phyloP scores from a whole-genome alignment of 2,329 filamentous ascomycete genomes.

The Penicillium sp. region DNA sequence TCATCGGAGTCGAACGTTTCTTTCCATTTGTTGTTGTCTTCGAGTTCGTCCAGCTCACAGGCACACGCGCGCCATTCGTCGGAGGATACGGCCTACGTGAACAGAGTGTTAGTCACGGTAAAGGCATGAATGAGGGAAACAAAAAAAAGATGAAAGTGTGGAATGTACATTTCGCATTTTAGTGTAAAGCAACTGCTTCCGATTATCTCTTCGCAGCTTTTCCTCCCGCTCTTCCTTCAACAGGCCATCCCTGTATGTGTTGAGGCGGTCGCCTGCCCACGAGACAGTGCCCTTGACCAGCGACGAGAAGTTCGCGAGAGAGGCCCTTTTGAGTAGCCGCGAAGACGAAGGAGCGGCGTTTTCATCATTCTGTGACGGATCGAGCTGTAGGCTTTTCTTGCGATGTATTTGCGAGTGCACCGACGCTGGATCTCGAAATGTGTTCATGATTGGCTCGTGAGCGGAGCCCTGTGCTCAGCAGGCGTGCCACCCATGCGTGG shows the following conservation, averaged over 20 bases:
- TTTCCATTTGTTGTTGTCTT: constrained; percentile 82
- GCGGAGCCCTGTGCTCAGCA: constrained; percentile 25
- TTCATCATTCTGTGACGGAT: background rate
- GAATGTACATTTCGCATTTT: constrained; percentile 61
- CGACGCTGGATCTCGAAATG: constrained; percentile 29
- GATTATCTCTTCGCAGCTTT: constrained; percentile 50
- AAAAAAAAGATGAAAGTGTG: background rate
- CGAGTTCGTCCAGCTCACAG: constrained; percentile 70
- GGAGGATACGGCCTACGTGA: constrained; percentile 60
- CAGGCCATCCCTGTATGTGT: constrained; percentile 50
- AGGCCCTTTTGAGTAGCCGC: constrained; percentile 23
- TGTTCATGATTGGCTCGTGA: constrained; percentile 28
- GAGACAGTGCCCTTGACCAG: constrained; percentile 30
- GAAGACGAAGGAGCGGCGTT: background rate
- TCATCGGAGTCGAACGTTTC: constrained; percentile 60
- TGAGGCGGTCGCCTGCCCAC: constrained; percentile 32
- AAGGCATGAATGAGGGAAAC: constrained; percentile 13
- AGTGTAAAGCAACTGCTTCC: constrained; percentile 59
- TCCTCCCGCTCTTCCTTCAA: constrained; percentile 49
- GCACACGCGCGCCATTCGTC: constrained; percentile 74
- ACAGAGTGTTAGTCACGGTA: background rate
- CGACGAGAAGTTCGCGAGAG: constrained; percentile 31
- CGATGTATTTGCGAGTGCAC: constrained; percentile 26
- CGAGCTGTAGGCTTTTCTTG: constrained; percentile 17
- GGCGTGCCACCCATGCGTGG: constrained; percentile 1